phyloP scores from a whole-genome alignment of 2,329 filamentous ascomycete genomes.

The Pestalotiopsis sp. region DNA sequence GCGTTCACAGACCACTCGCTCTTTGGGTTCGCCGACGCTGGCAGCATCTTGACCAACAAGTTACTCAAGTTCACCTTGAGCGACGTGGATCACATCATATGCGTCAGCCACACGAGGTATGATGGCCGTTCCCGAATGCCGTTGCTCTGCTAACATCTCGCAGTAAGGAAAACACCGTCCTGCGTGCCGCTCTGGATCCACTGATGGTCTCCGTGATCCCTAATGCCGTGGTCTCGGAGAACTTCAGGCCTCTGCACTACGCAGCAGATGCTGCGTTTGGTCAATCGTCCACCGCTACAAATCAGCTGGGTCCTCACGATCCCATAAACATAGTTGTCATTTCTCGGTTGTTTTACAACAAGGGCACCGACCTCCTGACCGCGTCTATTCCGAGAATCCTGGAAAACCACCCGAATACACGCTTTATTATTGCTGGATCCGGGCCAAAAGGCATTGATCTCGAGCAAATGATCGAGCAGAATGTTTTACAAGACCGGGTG shows the following conservation, averaged over 20 bases:
- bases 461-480: constrained; percentile 96
- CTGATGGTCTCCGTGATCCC: constrained; percentile 98
- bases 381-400: constrained; percentile 93
- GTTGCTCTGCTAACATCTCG: constrained; percentile 29
- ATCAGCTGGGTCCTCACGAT: constrained; percentile 78
- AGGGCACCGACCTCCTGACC: constrained; percentile 95
- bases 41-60: constrained; percentile 95
- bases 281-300: constrained; percentile 57
- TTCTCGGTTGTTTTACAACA: constrained; percentile 97
- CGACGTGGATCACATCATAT: constrained; percentile 97
- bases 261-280: constrained; percentile 41
- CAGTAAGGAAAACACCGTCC: constrained; percentile 97
- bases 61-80: constrained; percentile 93
- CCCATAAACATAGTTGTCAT: constrained; percentile 96
- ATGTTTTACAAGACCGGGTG: constrained; percentile 90
- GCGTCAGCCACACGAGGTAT: constrained; percentile 96
- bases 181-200: constrained; percentile 91
- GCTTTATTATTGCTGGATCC: constrained; percentile 94
- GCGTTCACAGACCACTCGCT: constrained; percentile 98
- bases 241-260: constrained; percentile 75
- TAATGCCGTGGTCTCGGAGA: constrained; percentile 95
- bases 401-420: constrained; percentile 85
- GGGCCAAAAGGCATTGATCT: constrained; percentile 97
- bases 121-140: constrained; percentile 21
- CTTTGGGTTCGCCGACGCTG: constrained; percentile 96